Evolutionary conservation across 192 early-diverging fungal species (phyloP).

Genomic region (Linnemannia exigua): DNA sequence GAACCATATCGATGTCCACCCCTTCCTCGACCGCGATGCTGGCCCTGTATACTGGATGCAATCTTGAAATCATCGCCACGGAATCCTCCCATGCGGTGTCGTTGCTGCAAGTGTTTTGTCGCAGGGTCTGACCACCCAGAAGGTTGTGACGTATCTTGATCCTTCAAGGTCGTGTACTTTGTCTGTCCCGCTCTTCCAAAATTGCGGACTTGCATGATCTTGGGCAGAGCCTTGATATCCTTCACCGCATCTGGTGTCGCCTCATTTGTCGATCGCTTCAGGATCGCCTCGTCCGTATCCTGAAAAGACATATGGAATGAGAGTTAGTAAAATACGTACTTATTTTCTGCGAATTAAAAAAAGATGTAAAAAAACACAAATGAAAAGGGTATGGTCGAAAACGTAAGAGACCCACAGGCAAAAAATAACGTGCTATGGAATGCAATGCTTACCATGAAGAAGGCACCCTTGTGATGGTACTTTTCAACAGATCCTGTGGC

Average conservation of each 20-base stretch:
- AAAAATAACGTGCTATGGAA: background rate
- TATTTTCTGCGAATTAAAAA: background rate
- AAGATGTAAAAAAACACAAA: background rate
- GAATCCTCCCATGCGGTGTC: constrained; percentile 36
- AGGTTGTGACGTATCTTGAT: constrained; percentile 82
- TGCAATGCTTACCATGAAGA: constrained; percentile 71
- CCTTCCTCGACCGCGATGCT: constrained; percentile 25
- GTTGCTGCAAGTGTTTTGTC: constrained; percentile 18
- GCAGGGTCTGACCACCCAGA: constrained; percentile 52
- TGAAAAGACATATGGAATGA: constrained; percentile 27
- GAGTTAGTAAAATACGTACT: background rate
- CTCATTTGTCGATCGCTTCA: constrained; percentile 75
- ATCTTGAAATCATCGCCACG: constrained; percentile 42
- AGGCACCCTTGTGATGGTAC: constrained; percentile 93
- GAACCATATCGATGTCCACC: background rate
- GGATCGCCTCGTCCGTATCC: constrained; percentile 67
- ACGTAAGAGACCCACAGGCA: no score
- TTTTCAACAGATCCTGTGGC: constrained; percentile 75
- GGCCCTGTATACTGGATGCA: constrained; percentile 24
- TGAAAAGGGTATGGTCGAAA: background rate
- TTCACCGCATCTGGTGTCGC: constrained; percentile 78
- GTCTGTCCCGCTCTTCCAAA: constrained; percentile 89
- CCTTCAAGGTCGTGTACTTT: constrained; percentile 89
- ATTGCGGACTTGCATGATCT: constrained; percentile 93
- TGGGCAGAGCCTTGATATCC: constrained; percentile 74